Evolutionary conservation across 306 rosid genomes (phyloP).

Genomic region (Sindora glabra): DNA sequence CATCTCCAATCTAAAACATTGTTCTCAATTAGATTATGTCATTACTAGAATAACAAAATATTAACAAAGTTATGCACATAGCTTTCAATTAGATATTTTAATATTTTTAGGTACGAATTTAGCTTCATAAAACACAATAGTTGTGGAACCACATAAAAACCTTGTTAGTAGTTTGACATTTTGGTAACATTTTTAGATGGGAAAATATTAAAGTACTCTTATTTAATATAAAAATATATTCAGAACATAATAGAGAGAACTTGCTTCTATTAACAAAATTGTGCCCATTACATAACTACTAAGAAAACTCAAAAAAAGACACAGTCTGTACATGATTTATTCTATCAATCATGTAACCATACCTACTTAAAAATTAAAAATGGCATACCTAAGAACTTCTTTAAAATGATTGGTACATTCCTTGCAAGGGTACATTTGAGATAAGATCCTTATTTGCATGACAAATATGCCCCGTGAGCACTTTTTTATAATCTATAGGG

Average conservation of each 20-base stretch:
- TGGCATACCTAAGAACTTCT: slow-evolving; percentile 69
- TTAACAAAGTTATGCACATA: too few species aligned
- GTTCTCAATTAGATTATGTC: background rate
- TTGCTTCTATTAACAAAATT: slow-evolving; percentile 78
- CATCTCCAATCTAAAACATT: too few species aligned
- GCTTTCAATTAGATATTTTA: too few species aligned
- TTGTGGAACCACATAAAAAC: too few species aligned
- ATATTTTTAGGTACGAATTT: too few species aligned
- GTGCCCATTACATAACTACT: slow-evolving; percentile 77
- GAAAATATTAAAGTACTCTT: too few species aligned
- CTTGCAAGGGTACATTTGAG: slow-evolving; percentile 82
- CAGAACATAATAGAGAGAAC: background rate
- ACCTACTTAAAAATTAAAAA: too few species aligned
- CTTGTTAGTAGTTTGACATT: too few species aligned
- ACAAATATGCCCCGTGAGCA: slow-evolving; percentile 13
- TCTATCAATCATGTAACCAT: slow-evolving; percentile 42
- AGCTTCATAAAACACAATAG: too few species aligned
- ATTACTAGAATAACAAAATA: background rate
- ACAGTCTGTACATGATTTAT: slow-evolving; percentile 75
- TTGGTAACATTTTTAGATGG: too few species aligned
- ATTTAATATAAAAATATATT: background rate
- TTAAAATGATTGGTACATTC: slow-evolving; percentile 92
- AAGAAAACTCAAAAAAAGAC: slow-evolving; percentile 67
- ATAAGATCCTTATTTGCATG: slow-evolving; percentile 60
- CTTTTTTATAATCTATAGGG: background rate